Percentiles rank a stretch among this genome's conserved stretches.
Conservation (phyloP, 352 stramenopile species). For the Phytophthora kernoviae region DNA sequence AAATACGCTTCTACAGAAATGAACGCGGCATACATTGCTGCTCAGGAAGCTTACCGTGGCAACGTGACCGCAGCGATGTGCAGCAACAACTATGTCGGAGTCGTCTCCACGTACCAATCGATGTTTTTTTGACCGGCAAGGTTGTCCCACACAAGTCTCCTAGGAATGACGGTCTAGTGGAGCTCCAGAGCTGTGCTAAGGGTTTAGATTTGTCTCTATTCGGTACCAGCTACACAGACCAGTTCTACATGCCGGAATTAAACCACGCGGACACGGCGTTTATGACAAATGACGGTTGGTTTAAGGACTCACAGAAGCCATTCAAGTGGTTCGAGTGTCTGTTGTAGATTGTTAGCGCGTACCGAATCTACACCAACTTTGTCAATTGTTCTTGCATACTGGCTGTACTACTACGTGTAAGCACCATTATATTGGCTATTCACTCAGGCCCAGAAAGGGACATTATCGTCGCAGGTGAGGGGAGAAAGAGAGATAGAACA, state of each 20-base stretch:
- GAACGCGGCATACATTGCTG: conserved; percentile 27
- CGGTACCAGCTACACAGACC: conserved; percentile 16
- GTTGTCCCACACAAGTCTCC: conserved; percentile 14
- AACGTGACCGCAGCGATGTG: conserved; percentile 49
- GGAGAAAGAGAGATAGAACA: no score
- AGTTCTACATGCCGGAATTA: conserved; percentile 28
- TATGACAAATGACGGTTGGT: conserved; percentile 29
- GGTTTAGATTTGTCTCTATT: conserved; percentile 31
- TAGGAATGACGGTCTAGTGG: conserved; percentile 38
- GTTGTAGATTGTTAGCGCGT: no score
- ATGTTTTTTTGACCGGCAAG: conserved; percentile 17
- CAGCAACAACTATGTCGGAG: no score
- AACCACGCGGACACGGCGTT: conserved; percentile 49
- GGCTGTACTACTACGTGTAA: no score
- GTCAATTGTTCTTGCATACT: no score
- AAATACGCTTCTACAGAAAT: conserved; percentile 25
- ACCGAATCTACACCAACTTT: no score
- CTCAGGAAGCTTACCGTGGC: conserved; percentile 34
- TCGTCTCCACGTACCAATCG: conserved; percentile 36
- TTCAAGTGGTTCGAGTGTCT: conserved; percentile 47
- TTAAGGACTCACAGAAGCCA: not conserved
- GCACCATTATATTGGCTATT: no score
- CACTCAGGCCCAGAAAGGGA: no score
- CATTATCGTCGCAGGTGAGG: no score
- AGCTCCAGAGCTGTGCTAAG: conserved; percentile 40